Base-by-base conservation (phyloP, 108 stramenopile genomes). In the Pseudonitzschia multiseries region DNA sequence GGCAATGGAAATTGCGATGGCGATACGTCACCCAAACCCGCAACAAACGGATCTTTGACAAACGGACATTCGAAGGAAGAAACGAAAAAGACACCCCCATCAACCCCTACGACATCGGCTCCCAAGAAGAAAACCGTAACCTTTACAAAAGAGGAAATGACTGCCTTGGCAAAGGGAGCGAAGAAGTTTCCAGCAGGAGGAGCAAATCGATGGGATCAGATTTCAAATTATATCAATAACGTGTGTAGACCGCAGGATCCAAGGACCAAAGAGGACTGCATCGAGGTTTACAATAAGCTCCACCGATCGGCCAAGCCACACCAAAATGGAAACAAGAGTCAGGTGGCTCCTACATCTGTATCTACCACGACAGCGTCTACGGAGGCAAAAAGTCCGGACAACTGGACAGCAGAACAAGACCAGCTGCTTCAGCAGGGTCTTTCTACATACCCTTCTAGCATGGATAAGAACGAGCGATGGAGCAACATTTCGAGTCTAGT, bases 391-490 rank as follows among this genome's bases (percentile, higher is more conserved):
- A 43, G n/a, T 20, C 57, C 8, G 72, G 57, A 36, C 69, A 57
- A 26, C 4, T 99, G 99, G 99, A 95, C 86, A 13, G 85, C 87
- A 4, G 94, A 93, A 60, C 96, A 99, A 82, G 96, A 98, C 76
- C 72, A 83, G 50, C 86, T 89, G 42, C 86, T 99, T 5, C 96
- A 97, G 80, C 87, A 77, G 0, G 97, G 85, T 40, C 79, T 99
- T 14, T 71, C 80, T 27, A 84, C 87, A 44, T 96, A 75, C 76
- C 97, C 97, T 29, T 79, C 94, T 22, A 81, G 81, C 33, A 96
- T 99, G 93, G 97, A 97, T 18, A 99, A 98, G 81, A 97, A 97
- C 76, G 99, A 97, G 74, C 90, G 99, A 29, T 99, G 99, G 99
- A 82, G 81, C 15, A 71, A 61, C 26, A 98, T 99, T 80, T 87